These are phyloP conservation scores for Collybia sp. DNA, from an alignment of 768 basidiomycete species.

Conservation along the genomic window DNA sequence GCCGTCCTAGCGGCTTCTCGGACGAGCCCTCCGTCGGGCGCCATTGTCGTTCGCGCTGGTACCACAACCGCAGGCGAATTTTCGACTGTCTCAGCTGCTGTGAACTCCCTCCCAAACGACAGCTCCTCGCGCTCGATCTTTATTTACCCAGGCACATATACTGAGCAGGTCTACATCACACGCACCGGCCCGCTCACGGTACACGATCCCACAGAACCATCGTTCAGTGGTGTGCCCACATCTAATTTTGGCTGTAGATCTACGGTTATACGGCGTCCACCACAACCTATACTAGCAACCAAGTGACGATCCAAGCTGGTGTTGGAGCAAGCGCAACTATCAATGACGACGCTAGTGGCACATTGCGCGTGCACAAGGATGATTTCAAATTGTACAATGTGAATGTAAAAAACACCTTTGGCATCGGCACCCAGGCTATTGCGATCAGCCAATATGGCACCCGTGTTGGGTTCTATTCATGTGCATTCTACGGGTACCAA, in stretches of 20 bases:
- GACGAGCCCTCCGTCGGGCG: slow-evolving; percentile 37
- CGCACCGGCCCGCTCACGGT: slow-evolving; percentile 40
- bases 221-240: not conserved
- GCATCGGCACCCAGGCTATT: slow-evolving; percentile 40
- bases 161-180: slow-evolving; percentile 39
- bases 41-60: slow-evolving; percentile 35
- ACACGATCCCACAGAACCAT: slow-evolving; percentile 3
- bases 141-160: slow-evolving; percentile 43
- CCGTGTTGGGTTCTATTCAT: slow-evolving; percentile 39
- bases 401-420: slow-evolving; percentile 43
- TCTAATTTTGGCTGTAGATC: slow-evolving; percentile 21
- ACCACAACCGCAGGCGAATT: slow-evolving; percentile 36
- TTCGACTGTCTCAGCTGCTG: slow-evolving; percentile 31
- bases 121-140: slow-evolving; percentile 34
- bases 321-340: slow-evolving; percentile 29
- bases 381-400: slow-evolving; percentile 47
- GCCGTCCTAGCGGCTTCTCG: slow-evolving; percentile 25
- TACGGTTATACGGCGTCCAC: slow-evolving; percentile 41
- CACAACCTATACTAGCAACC: slow-evolving; percentile 30
- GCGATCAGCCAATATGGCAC: slow-evolving; percentile 47
- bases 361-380: slow-evolving; percentile 42
- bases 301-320: slow-evolving; percentile 33
- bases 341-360: slow-evolving; percentile 44
- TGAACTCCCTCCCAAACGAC: slow-evolving; percentile 36
- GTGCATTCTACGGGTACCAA: slow-evolving; percentile 42